Evolutionary conservation across 2,329 filamentous ascomycete genomes (phyloP).

Genomic region (Phialophora verrucosa): DNA sequence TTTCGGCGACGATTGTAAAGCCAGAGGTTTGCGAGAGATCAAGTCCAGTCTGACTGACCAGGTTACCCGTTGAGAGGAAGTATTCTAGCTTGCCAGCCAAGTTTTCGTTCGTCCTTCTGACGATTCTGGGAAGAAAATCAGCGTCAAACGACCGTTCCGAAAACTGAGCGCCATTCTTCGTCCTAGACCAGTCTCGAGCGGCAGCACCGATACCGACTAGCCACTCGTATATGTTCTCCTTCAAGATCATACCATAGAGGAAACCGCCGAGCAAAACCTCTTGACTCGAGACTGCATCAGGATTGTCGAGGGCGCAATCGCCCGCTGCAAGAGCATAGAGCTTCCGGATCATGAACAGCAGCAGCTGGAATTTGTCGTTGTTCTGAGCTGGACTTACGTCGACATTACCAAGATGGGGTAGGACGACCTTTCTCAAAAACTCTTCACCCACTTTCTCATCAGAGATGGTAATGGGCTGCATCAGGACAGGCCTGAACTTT

Average conservation of each 20-base stretch:
- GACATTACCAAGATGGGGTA: slow-evolving; percentile 87
- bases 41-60: slow-evolving; percentile 86
- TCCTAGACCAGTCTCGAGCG: slow-evolving; percentile 61
- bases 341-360: slow-evolving; percentile 96
- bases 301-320: slow-evolving; percentile 92
- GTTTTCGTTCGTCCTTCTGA: slow-evolving; percentile 84
- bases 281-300: slow-evolving; percentile 94
- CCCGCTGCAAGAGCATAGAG: slow-evolving; percentile 91
- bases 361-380: slow-evolving; percentile 88
- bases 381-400: slow-evolving; percentile 85
- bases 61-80: slow-evolving; percentile 93
- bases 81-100: slow-evolving; percentile 88
- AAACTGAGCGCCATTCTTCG: slow-evolving; percentile 64
- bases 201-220: slow-evolving; percentile 67
- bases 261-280: slow-evolving; percentile 93
- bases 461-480: slow-evolving; percentile 80
- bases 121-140: slow-evolving; percentile 78
- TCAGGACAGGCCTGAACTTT: slow-evolving; percentile 88
- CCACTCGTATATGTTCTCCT: slow-evolving; percentile 92
- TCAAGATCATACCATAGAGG: slow-evolving; percentile 92
- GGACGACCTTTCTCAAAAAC: slow-evolving; percentile 85
- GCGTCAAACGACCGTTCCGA: slow-evolving; percentile 76
- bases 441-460: slow-evolving; percentile 90
- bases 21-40: slow-evolving; percentile 94
- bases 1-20: slow-evolving; percentile 95